Evolutionary conservation across 2,329 filamentous ascomycete species (phyloP).

Genomic region (Diaporthe ampelina): DNA sequence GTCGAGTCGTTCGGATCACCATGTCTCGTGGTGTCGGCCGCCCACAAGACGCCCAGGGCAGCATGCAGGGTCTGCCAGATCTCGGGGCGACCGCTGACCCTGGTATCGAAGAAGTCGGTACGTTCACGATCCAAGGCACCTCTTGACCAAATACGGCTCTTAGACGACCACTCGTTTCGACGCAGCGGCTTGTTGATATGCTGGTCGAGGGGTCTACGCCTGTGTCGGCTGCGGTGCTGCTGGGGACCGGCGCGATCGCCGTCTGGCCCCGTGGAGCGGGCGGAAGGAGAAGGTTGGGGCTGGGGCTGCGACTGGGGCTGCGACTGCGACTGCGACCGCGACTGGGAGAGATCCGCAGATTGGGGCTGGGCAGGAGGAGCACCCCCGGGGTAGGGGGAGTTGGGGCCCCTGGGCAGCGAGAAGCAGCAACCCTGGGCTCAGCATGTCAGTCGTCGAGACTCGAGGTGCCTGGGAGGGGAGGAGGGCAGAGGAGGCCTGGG

Average conservation of each 20-base stretch:
- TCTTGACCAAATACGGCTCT: constrained; percentile 78
- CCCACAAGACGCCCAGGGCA: constrained; percentile 78
- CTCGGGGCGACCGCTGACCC: constrained; percentile 82
- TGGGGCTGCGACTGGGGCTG: background rate
- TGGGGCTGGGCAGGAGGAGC: constrained; percentile 39
- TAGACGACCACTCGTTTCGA: constrained; percentile 75
- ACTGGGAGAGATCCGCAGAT: constrained; percentile 18
- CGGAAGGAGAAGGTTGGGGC: constrained; percentile 7
- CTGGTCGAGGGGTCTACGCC: constrained; percentile 64
- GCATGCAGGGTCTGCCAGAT: constrained; percentile 83
- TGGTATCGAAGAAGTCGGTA: constrained; percentile 89
- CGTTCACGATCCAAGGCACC: constrained; percentile 78
- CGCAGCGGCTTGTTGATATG: constrained; percentile 80
- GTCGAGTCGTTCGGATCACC: constrained; percentile 40
- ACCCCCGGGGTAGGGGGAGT: constrained; percentile 65
- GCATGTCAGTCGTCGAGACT: constrained; percentile 10
- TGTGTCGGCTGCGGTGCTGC: constrained; percentile 51
- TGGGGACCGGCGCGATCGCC: constrained; percentile 41
- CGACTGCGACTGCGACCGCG: background rate
- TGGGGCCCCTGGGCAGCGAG: constrained; percentile 65
- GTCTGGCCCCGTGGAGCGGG: constrained; percentile 43
- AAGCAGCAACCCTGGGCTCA: constrained; percentile 69
- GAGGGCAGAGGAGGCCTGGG: background rate
- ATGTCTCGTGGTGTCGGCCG: constrained; percentile 55
- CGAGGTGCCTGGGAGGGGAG: background rate